Percentiles rank a stretch among this genome's conserved stretches.
phyloP scores from a whole-genome alignment of 2,329 filamentous ascomycete genomes.

The Fusarium sterilihyphosum region DNA sequence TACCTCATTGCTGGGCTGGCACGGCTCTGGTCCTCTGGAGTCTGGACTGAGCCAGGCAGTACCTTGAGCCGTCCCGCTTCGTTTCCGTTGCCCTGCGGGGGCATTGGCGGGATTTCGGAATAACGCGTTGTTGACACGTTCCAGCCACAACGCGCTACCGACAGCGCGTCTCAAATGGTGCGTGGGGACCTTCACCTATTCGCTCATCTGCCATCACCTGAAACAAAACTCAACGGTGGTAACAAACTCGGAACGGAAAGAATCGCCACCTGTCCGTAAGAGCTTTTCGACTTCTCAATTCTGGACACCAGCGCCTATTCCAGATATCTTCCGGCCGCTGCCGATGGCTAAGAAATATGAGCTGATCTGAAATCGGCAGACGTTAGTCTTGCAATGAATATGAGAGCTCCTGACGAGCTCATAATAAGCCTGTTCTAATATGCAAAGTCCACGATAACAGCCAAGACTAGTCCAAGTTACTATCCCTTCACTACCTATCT shows the following conservation, averaged over 20 bases:
- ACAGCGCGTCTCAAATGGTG: not conserved
- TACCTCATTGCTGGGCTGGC: not conserved
- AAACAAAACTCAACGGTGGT: not conserved
- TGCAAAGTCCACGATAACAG: not conserved
- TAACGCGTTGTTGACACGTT: not conserved
- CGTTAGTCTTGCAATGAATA: not conserved
- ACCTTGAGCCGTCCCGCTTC: not conserved
- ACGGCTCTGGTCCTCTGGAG: not conserved
- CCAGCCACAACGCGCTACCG: not conserved
- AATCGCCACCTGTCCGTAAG: not conserved
- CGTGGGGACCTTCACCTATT: slow-evolving; percentile 6
- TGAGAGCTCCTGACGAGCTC: not conserved
- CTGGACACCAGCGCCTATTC: not conserved
- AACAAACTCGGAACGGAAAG: not conserved
- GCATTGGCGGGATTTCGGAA: slow-evolving; percentile 1
- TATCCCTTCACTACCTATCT: not conserved
- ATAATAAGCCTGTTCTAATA: not conserved
- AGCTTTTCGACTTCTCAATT: not conserved
- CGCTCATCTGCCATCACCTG: not conserved
- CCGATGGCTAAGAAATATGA: not conserved
- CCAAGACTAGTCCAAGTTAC: not conserved
- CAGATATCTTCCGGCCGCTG: not conserved
- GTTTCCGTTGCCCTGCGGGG: not conserved
- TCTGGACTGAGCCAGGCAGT: not conserved
- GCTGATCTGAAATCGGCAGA: not conserved